Evolutionary conservation across 352 stramenopile species (phyloP).

Genomic region (Globisporangium cystogenes): DNA sequence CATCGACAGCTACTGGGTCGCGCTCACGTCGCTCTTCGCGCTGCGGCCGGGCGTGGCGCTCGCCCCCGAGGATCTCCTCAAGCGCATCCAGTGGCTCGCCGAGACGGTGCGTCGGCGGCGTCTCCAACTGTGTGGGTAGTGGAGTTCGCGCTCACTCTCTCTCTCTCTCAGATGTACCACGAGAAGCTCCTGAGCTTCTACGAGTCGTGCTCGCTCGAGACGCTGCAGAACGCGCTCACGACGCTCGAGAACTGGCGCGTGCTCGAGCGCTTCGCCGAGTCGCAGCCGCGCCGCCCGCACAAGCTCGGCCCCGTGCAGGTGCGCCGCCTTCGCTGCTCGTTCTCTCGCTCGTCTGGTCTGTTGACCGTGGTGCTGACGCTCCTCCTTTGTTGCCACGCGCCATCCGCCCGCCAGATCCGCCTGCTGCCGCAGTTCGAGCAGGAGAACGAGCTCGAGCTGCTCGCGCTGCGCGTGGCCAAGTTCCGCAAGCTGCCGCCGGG

Average conservation of each 20-base stretch:
- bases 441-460: constrained; percentile 52
- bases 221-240: constrained; percentile 69
- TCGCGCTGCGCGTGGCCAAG: constrained; percentile 56
- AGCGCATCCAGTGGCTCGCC: constrained; percentile 78
- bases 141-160: neutral
- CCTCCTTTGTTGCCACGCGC: neutral
- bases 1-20: constrained; percentile 84
- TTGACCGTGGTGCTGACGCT: no score
- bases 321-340: no score
- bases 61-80: constrained; percentile 54
- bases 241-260: constrained; percentile 67
- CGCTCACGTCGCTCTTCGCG: constrained; percentile 66
- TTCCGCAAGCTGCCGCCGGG: constrained; percentile 67
- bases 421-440: constrained; percentile 37
- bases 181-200: constrained; percentile 84
- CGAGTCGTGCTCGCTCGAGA: constrained; percentile 82
- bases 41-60: constrained; percentile 49
- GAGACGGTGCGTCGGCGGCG: constrained; percentile 33
- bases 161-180: constrained; percentile 63
- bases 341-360: no score
- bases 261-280: constrained; percentile 32
- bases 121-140: neutral
- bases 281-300: constrained; percentile 4
- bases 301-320: constrained; percentile 15
- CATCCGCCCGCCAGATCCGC: constrained; percentile 21